These are phyloP conservation scores for Gelatoporia subvermispora DNA, from an alignment of 768 basidiomycete genomes.

Conservation along the genomic window DNA sequence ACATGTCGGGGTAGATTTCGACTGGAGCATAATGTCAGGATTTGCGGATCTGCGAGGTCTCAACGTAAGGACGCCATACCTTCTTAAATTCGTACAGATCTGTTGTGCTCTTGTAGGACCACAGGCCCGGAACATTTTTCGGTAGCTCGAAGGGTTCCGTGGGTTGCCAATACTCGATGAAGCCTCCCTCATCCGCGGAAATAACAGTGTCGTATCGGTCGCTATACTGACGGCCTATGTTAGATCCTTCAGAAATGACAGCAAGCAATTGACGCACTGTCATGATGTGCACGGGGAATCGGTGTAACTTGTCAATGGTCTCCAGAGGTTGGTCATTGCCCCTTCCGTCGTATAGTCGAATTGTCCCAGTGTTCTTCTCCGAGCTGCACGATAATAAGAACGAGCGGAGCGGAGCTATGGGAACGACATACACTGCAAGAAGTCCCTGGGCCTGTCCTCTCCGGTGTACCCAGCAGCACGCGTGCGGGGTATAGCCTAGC, in stretches of 20 bases:
- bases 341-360: conserved; percentile 89
- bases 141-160: conserved; percentile 84
- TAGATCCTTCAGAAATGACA: not conserved
- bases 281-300: conserved; percentile 88
- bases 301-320: conserved; percentile 73
- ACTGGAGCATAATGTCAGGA: conserved; percentile 38
- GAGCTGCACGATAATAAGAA: conserved; percentile 47
- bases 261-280: conserved; percentile 33
- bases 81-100: conserved; percentile 99
- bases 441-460: conserved; percentile 84
- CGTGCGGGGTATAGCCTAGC: conserved; percentile 76
- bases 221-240: conserved; percentile 60
- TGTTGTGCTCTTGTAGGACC: conserved; percentile 88
- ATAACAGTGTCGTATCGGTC: conserved; percentile 87
- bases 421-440: conserved; percentile 71
- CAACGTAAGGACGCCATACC: conserved; percentile 34
- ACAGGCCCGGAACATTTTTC: conserved; percentile 69
- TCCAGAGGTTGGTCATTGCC: conserved; percentile 77
- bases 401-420: conserved; percentile 4
- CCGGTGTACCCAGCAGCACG: conserved; percentile 94
- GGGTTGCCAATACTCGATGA: conserved; percentile 96
- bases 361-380: conserved; percentile 66
- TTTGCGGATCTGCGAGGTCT: not conserved
- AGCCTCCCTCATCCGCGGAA: conserved; percentile 91
- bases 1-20: conserved; percentile 88